A percentile compares a stretch with the other conserved stretches of the same genome.
phyloP scores from a whole-genome alignment of 768 basidiomycete genomes.

The Suillus paluster region DNA sequence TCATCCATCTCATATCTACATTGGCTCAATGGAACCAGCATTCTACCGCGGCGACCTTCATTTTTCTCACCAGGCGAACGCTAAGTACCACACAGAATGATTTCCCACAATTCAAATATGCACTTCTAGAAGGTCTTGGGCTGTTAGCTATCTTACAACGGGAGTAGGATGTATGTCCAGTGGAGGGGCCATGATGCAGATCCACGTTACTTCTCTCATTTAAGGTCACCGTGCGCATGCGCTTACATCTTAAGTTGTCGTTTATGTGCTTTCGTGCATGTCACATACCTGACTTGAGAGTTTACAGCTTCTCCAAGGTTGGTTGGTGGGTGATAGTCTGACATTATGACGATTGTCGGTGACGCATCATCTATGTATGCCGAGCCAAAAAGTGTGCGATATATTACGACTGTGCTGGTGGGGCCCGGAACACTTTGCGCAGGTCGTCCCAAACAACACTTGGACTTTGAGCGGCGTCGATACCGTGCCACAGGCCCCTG shows the following conservation, averaged over 20 bases:
- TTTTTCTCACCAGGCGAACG: conserved; percentile 83
- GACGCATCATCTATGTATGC: not conserved
- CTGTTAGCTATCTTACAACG: conserved; percentile 83
- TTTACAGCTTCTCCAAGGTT: no score
- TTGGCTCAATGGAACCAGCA: conserved; percentile 96
- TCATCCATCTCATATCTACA: conserved; percentile 30
- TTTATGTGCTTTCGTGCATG: no score
- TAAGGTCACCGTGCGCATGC: not conserved
- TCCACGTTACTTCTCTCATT: not conserved
- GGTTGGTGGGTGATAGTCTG: no score
- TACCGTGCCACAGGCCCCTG: conserved; percentile 85
- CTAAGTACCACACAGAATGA: conserved; percentile 95
- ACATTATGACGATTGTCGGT: no score
- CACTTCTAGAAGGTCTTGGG: conserved; percentile 74
- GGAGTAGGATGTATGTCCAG: conserved; percentile 51
- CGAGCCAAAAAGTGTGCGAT: no score
- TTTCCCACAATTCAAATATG: conserved; percentile 95
- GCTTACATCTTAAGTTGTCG: no score
- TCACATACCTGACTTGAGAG: no score
- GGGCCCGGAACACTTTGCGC: conserved; percentile 59
- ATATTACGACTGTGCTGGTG: conserved; percentile 23
- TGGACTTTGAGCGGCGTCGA: conserved; percentile 95
- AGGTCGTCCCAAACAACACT: conserved; percentile 89
- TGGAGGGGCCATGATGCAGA: not conserved
- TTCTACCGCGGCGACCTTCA: conserved; percentile 95